Conservation (phyloP, 306 rosid species). For the Alnus glutinosa region DNA sequence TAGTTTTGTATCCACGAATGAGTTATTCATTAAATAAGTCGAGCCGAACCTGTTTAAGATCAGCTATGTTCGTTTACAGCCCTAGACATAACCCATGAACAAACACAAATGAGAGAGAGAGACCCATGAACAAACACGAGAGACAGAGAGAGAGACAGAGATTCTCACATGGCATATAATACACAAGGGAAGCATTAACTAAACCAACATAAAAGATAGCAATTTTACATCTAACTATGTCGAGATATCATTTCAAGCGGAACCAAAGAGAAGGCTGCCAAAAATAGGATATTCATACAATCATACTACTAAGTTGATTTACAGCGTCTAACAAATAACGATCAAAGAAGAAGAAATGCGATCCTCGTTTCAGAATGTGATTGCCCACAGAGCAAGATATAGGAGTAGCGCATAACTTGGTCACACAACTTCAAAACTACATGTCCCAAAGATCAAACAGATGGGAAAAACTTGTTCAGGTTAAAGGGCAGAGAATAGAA, state of each 20-base stretch:
- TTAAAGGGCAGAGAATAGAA: conserved; percentile 89
- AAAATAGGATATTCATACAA: conserved; percentile 1
- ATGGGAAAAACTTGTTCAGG: conserved; percentile 93
- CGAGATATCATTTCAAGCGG: neutral
- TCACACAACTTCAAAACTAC: neutral
- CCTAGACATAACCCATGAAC: too few species aligned
- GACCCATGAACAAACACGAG: too few species aligned
- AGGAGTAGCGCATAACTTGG: neutral
- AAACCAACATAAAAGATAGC: too few species aligned
- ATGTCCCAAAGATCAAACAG: conserved; percentile 50
- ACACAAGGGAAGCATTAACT: neutral
- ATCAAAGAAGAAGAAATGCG: neutral
- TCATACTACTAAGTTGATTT: neutral
- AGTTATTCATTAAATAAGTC: too few species aligned
- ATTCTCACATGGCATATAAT: neutral
- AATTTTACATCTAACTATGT: neutral
- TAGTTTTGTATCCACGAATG: too few species aligned
- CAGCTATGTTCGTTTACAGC: too few species aligned
- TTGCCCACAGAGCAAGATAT: neutral
- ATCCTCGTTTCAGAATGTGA: neutral
- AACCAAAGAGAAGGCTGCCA: neutral
- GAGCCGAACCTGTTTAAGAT: too few species aligned
- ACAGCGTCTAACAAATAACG: neutral
- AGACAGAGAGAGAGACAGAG: too few species aligned
- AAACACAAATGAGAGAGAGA: too few species aligned